Evolutionary conservation across 2,329 filamentous ascomycete genomes (phyloP).

Genomic region (Ophiocordyceps camponoti-leonardi): DNA sequence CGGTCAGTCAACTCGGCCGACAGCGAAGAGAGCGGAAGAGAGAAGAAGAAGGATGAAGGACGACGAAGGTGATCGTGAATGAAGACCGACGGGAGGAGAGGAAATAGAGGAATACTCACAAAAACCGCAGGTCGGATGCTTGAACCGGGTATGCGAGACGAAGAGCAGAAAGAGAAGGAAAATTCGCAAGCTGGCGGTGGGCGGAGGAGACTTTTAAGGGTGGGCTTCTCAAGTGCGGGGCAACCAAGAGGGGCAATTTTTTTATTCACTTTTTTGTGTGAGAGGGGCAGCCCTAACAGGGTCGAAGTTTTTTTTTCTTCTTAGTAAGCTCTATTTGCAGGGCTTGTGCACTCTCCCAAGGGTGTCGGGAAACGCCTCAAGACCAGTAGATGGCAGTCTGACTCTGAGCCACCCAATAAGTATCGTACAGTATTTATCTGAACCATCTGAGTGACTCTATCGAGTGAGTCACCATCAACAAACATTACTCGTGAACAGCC

Average conservation of each 20-base stretch:
- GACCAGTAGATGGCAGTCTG: too few species aligned
- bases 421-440: too few species aligned
- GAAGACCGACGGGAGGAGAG: background rate
- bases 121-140: constrained; percentile 25
- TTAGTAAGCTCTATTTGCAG: background rate
- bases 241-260: constrained; percentile 10
- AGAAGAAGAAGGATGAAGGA: background rate
- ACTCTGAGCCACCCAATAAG: too few species aligned
- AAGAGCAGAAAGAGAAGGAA: constrained; percentile 21
- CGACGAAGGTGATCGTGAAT: background rate
- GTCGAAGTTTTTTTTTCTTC: constrained; percentile 12
- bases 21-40: background rate
- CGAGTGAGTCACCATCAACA: too few species aligned
- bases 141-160: constrained; percentile 27
- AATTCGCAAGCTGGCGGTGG: constrained; percentile 17
- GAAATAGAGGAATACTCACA: constrained; percentile 10
- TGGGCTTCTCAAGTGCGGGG: constrained; percentile 14
- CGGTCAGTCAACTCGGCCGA: background rate
- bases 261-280: background rate
- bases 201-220: constrained; percentile 22
- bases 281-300: constrained; percentile 17
- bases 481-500: background rate
- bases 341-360: background rate
- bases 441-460: too few species aligned
- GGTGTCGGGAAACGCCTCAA: too few species aligned